Conservation (phyloP, 2,329 filamentous ascomycete species). For the Nakataea oryzae region DNA sequence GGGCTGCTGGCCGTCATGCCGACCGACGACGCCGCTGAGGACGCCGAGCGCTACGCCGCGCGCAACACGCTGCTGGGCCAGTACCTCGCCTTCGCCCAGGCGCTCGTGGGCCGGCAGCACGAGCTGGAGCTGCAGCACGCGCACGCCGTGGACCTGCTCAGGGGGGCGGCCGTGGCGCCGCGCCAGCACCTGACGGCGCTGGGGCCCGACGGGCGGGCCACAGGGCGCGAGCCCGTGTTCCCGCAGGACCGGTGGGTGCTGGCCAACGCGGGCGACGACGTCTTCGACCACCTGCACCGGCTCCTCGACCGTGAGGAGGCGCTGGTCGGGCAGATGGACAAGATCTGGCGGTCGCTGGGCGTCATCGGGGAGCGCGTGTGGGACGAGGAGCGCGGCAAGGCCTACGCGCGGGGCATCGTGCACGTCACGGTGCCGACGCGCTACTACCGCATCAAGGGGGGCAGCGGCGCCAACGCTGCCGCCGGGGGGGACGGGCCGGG, state of each 20-base stretch:
- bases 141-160: conserved; percentile 37
- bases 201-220: conserved; percentile 39
- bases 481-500: conserved; percentile 11
- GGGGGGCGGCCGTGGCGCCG: conserved; percentile 38
- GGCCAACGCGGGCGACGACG: conserved; percentile 41
- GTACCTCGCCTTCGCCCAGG: conserved; percentile 42
- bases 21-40: conserved; percentile 21
- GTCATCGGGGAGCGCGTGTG: conserved; percentile 29
- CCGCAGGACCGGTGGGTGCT: conserved; percentile 47
- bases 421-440: conserved; percentile 37
- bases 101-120: conserved; percentile 42
- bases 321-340: conserved; percentile 21
- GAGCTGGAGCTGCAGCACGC: conserved; percentile 44
- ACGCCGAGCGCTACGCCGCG: conserved; percentile 24
- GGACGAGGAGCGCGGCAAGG: conserved; percentile 14
- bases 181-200: conserved; percentile 39
- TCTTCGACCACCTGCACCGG: conserved; percentile 33
- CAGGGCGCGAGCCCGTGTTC: conserved; percentile 40
- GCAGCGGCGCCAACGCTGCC: neutral
- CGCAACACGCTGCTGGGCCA: conserved; percentile 46
- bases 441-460: conserved; percentile 34
- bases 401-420: conserved; percentile 32
- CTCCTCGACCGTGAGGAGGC: conserved; percentile 35
- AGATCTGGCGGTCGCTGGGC: conserved; percentile 23
- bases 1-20: conserved; percentile 46